Base-by-base conservation (phyloP, 331 rosid genomes). In the Prunus yedoensis region DNA sequence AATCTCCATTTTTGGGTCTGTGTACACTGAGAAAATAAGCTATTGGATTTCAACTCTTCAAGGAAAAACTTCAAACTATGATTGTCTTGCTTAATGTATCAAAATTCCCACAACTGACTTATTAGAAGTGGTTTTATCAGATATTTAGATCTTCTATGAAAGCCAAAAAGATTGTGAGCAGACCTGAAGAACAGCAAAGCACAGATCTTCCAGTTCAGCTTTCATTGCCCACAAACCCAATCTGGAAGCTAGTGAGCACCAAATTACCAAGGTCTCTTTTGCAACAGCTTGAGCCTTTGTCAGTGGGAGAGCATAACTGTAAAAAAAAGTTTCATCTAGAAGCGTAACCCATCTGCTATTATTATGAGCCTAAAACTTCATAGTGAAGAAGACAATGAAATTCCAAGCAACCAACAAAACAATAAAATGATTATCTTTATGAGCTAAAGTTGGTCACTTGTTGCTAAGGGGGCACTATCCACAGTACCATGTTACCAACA, bases 191-290 rank as follows among this genome's bases (percentile, higher is more conserved):
- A 94, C 96, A 61, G 96, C 97, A 80, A 94, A 94, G 80, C 98
- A 90, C 67, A 90, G 88, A 89, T 94, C 98, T 87, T 94, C 98
- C 38, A 91, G 81, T 86, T 94, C 97, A 70, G 95, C 95, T 91
- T 92, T 90, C 91, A 94, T 79, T 3, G 96, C 93, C 97, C 98
- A 94, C 74, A 94, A 86, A 71, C 98, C 98, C 88, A 94, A 85
- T 84, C 93, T 87, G 77, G 96, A 91, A 70, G 98, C 98, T 80
- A 94, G 98, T 51, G 96, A 91, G 70, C 98, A 91, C 98, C 98
- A 94, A 80, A 94, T 87, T 70, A 87, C 90, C 77, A 94, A 88
- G 78, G 98, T 94, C 87, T 94, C 98, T 83, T 82, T 89, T 60
- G 98, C 97, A 73, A 94, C 89, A 81, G 98, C 97, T 87, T 94